These are phyloP conservation scores for Annona cherimola DNA, from an alignment of 164 flowering plant species.

Conservation along the genomic window DNA sequence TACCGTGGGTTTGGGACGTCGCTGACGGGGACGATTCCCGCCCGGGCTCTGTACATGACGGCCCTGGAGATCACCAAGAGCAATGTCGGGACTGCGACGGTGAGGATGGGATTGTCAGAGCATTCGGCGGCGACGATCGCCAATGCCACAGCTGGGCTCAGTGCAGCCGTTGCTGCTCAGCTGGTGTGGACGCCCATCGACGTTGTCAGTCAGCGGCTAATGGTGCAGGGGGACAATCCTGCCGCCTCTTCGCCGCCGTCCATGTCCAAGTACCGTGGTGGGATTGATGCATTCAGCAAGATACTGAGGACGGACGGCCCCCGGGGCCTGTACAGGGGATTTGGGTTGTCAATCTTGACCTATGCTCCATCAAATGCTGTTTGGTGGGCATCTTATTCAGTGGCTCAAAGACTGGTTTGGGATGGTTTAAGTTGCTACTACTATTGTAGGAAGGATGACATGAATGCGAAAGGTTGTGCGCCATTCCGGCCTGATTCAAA, in stretches of 20 bases:
- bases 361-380: constrained; percentile 90
- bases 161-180: constrained; percentile 82
- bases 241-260: background rate
- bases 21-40: constrained; percentile 76
- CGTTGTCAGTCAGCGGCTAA: constrained; percentile 78
- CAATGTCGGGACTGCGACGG: constrained; percentile 46
- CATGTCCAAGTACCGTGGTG: constrained; percentile 40
- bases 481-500: constrained; percentile 39
- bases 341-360: constrained; percentile 75
- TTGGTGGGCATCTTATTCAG: constrained; percentile 91
- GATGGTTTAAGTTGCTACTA: constrained; percentile 34
- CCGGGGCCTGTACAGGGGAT: constrained; percentile 73
- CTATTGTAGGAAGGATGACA: constrained; percentile 26
- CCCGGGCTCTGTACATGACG: constrained; percentile 76
- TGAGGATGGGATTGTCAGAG: constrained; percentile 52
- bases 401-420: constrained; percentile 57
- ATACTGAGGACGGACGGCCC: constrained; percentile 49
- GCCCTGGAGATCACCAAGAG: constrained; percentile 81
- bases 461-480: background rate
- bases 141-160: constrained; percentile 74
- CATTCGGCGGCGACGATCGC: constrained; percentile 57
- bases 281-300: constrained; percentile 66
- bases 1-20: constrained; percentile 82
- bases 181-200: constrained; percentile 86
- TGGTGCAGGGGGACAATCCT: constrained; percentile 54